Evolutionary conservation across 129 eudicot species (phyloP).

Genomic region (sunflower (Helianthus annuus)): HanXRQr2.0-SUNRISE NC_035440.2:2667551-2668050

Average conservation of each 20-base stretch:
- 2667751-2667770: background rate
- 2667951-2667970: constrained; percentile 20
- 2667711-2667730: no score
- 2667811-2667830: constrained; percentile 10
- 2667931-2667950: constrained; percentile 15
- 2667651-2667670: no score
- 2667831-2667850: constrained; percentile 10
- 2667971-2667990: constrained; percentile 16
- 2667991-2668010: constrained; percentile 16
- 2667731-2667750: no score
- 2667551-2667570: no score
- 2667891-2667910: constrained; percentile 31
- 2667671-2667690: no score
- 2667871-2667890: constrained; percentile 21
- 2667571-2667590: no score
- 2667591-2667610: no score
- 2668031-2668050: background rate
- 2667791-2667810: background rate
- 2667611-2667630: no score
- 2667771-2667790: background rate
- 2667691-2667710: no score
- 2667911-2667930: background rate
- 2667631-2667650: no score
- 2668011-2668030: constrained; percentile 5
- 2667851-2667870: background rate